These are phyloP conservation scores for Penicillium alfredii DNA, from an alignment of 495 filamentous ascomycete genomes.

Conservation along the genomic window DNA sequence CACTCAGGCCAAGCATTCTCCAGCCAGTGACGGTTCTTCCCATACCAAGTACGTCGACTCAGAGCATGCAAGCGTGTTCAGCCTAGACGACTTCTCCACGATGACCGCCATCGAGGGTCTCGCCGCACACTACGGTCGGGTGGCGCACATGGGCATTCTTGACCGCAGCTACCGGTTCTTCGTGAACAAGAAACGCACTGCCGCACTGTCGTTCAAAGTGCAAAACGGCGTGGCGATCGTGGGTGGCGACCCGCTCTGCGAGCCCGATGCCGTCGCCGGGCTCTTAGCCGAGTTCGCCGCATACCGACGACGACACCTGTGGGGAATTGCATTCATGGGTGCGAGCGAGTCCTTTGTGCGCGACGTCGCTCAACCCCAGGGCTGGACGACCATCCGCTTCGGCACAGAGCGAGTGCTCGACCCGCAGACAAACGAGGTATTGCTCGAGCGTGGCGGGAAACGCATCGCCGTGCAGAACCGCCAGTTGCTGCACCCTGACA, in stretches of 20 bases:
- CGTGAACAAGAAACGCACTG: constrained; percentile 30
- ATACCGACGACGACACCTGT: constrained; percentile 24
- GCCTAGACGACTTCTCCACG: constrained; percentile 25
- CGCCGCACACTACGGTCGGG: constrained; percentile 28
- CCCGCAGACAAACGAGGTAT: constrained; percentile 35
- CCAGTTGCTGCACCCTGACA: constrained; percentile 29
- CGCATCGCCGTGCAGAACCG: constrained; percentile 32
- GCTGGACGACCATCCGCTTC: constrained; percentile 38
- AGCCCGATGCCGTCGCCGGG: constrained; percentile 10
- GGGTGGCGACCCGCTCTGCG: constrained; percentile 37
- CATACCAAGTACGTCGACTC: background rate
- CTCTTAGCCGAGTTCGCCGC: constrained; percentile 33
- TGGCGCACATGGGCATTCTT: constrained; percentile 43
- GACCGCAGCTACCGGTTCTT: constrained; percentile 41
- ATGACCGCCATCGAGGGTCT: constrained; percentile 26
- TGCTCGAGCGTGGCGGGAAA: constrained; percentile 33
- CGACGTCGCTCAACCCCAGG: constrained; percentile 16
- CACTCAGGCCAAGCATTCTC: background rate
- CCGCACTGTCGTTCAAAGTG: constrained; percentile 36
- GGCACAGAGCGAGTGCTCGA: constrained; percentile 37
- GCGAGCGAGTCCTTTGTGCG: constrained; percentile 25
- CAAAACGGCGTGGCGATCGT: constrained; percentile 33
- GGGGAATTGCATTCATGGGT: constrained; percentile 36
- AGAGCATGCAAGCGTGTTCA: constrained; percentile 17
- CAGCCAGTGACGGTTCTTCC: constrained; percentile 1